These are phyloP conservation scores for Scutellaria baicalensis DNA, from an alignment of 257 asterid genomes.

Conservation along the genomic window DNA sequence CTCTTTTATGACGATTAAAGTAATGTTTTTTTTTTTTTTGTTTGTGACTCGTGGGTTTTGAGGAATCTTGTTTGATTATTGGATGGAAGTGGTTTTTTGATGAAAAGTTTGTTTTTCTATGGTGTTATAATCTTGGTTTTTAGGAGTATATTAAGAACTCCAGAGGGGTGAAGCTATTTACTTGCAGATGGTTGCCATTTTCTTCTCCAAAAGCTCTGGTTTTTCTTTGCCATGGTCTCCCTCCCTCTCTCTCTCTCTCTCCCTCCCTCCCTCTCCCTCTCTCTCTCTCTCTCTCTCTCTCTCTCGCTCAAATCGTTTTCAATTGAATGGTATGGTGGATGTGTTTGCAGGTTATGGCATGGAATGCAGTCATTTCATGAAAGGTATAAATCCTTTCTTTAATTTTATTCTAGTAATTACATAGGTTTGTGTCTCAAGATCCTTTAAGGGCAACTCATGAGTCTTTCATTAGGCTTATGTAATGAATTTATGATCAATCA, in stretches of 20 bases:
- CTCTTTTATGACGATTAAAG: too few relatives aligned
- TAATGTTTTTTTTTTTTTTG: not conserved
- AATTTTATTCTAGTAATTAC: not conserved
- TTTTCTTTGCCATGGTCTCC: slow-evolving; percentile 98
- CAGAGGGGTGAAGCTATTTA: slow-evolving; percentile 69
- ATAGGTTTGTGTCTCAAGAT: not conserved
- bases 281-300: not conserved
- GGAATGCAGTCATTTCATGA: slow-evolving; percentile 98
- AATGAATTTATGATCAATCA: too few relatives aligned
- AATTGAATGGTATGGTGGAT: slow-evolving; percentile 20
- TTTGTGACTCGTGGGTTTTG: not conserved
- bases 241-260: too few relatives aligned
- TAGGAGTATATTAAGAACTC: slow-evolving; percentile 65
- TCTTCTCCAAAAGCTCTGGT: slow-evolving; percentile 90
- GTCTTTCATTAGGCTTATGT: not conserved
- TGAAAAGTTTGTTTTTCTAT: not conserved
- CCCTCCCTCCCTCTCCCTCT: too few relatives aligned
- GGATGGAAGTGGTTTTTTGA: not conserved
- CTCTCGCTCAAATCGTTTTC: not conserved
- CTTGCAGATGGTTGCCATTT: slow-evolving; percentile 86
- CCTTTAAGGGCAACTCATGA: too few relatives aligned
- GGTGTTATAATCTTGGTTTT: not conserved
- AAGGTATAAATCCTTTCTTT: slow-evolving; percentile 36
- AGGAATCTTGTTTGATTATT: not conserved
- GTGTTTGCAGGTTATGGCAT: slow-evolving; percentile 87